Percentiles rank a stretch among this genome's conserved stretches.
These are phyloP conservation scores for Fusarium gaditjirri DNA, from an alignment of 2,329 filamentous ascomycete genomes.

Conservation along the genomic window DNA sequence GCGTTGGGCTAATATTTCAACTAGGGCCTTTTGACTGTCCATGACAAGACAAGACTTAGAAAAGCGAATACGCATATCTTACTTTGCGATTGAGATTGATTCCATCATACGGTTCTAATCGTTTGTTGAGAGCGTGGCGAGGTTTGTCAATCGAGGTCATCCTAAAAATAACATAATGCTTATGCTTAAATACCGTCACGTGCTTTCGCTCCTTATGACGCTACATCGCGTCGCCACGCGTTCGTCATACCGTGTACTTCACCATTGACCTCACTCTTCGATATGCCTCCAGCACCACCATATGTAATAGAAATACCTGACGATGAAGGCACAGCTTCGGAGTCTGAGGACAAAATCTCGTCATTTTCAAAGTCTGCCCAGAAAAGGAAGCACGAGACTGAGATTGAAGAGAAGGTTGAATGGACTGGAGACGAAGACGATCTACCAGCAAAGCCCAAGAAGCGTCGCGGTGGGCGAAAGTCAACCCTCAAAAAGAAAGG, in stretches of 20 bases:
- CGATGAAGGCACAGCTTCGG: slow-evolving; percentile 38
- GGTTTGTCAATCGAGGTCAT: not conserved
- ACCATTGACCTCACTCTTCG: not conserved
- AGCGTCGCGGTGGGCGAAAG: slow-evolving; percentile 45
- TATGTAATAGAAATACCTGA: slow-evolving; percentile 45
- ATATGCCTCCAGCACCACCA: slow-evolving; percentile 24
- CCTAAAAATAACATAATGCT: not conserved
- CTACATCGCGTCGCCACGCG: slow-evolving; percentile 31
- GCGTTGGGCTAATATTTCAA: not conserved
- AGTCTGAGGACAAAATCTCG: slow-evolving; percentile 21
- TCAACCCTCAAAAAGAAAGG: slow-evolving; percentile 45
- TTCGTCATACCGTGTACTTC: not conserved
- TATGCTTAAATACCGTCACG: slow-evolving; percentile 24
- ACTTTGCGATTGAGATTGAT: not conserved
- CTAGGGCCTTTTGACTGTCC: not conserved
- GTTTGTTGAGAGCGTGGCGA: not conserved
- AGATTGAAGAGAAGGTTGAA: slow-evolving; percentile 57
- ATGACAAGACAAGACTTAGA: not conserved
- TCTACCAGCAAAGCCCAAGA: slow-evolving; percentile 67
- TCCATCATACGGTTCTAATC: not conserved
- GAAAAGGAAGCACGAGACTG: slow-evolving; percentile 53
- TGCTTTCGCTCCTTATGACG: slow-evolving; percentile 35
- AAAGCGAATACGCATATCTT: not conserved
- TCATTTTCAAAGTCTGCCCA: slow-evolving; percentile 15
- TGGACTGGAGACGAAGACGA: slow-evolving; percentile 70